phyloP scores from a whole-genome alignment of 202 grass and related monocot genomes.

The Sporobolus alterniflorus region DNA sequence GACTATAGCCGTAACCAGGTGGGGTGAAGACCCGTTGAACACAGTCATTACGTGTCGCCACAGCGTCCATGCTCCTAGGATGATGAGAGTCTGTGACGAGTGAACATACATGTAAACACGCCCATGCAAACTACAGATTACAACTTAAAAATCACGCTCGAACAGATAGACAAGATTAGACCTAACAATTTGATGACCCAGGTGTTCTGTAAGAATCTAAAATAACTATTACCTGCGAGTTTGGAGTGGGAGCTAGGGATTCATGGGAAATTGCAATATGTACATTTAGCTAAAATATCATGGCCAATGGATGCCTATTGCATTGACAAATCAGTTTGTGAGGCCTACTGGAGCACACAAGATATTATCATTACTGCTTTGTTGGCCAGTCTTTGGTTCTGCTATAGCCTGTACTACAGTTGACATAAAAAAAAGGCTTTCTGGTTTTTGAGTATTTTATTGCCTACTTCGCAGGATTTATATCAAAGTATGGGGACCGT shows the following conservation, averaged over 20 bases:
- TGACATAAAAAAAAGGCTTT: constrained; percentile 7
- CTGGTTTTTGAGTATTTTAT: constrained; percentile 10
- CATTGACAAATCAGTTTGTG: neutral
- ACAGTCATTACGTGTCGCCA: no score
- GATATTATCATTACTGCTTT: neutral
- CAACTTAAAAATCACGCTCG: neutral
- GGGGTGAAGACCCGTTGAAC: no score
- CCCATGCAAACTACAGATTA: no score
- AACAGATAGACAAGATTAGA: neutral
- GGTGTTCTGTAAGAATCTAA: neutral
- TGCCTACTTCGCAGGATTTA: constrained; percentile 25
- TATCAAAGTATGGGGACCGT: neutral
- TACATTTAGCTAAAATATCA: neutral
- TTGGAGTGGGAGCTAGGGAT: neutral
- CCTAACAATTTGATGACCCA: neutral
- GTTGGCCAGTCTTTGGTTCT: neutral
- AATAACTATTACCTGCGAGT: constrained; percentile 4
- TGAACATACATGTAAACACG: no score
- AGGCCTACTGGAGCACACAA: neutral
- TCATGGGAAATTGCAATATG: neutral
- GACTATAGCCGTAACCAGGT: no score
- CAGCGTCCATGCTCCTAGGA: no score
- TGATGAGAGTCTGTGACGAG: no score
- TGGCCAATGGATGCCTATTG: neutral
- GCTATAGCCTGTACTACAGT: neutral